Evolutionary conservation across 352 stramenopile species (phyloP).

Genomic region (Phytopythium cucurbitacearum): DNA sequence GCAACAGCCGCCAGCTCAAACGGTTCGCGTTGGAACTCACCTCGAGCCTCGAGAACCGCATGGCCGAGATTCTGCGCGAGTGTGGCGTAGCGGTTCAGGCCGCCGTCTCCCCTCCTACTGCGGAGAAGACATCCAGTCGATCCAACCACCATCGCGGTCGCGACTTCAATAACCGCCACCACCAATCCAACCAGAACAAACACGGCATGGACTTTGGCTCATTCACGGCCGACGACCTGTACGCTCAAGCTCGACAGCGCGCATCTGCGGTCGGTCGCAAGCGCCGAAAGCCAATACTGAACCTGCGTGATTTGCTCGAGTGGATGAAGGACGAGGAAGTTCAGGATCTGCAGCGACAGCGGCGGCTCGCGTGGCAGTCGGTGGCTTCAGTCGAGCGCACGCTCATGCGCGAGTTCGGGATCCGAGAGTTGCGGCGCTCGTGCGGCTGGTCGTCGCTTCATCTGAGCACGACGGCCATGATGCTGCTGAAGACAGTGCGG

Average conservation of each 20-base stretch:
- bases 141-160: constrained; percentile 4
- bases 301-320: constrained; percentile 29
- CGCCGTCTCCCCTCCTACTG: background rate
- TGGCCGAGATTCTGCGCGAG: constrained; percentile 43
- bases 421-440: constrained; percentile 39
- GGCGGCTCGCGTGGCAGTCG: constrained; percentile 39
- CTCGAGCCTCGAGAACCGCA: constrained; percentile 40
- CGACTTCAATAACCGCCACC: constrained; percentile 1
- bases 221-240: constrained; percentile 41
- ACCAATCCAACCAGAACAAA: constrained; percentile 4
- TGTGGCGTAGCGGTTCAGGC: constrained; percentile 33
- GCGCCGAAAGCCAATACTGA: constrained; percentile 30
- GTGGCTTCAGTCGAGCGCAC: constrained; percentile 48
- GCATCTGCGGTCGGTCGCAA: constrained; percentile 11
- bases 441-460: constrained; percentile 59
- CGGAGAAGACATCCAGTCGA: constrained; percentile 3
- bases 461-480: constrained; percentile 57
- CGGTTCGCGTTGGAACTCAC: constrained; percentile 43
- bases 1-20: constrained; percentile 21
- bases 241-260: constrained; percentile 19
- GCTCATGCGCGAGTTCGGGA: constrained; percentile 44
- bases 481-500: constrained; percentile 51
- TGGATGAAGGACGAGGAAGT: constrained; percentile 39
- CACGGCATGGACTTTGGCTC: constrained; percentile 52
- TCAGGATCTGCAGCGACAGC: constrained; percentile 28